phyloP scores from a whole-genome alignment of 2,329 filamentous ascomycete species.

The Pestalotiopsis sp. region DNA sequence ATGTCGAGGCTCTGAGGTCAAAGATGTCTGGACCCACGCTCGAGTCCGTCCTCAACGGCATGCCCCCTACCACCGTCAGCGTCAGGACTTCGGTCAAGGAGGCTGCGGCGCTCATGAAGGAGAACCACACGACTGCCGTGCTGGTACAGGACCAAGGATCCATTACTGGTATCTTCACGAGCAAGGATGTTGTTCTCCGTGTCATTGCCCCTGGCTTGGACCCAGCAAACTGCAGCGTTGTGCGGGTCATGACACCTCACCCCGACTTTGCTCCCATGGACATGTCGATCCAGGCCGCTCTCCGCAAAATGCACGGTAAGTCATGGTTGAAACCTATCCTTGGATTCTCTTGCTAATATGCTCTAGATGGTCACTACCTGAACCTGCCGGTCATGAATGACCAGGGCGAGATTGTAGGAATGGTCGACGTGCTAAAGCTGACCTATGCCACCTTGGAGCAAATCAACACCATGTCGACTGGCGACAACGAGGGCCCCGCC shows the following conservation, averaged over 20 bases:
- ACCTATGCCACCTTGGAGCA: slow-evolving; percentile 98
- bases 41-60: slow-evolving; percentile 89
- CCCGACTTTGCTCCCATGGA: slow-evolving; percentile 98
- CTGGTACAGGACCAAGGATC: slow-evolving; percentile 95
- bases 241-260: slow-evolving; percentile 98
- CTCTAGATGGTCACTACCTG: slow-evolving; percentile 89
- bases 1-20: slow-evolving; percentile 89
- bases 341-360: not conserved
- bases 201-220: slow-evolving; percentile 97
- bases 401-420: slow-evolving; percentile 93
- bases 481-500: slow-evolving; percentile 89
- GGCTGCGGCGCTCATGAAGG: slow-evolving; percentile 94
- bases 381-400: slow-evolving; percentile 99
- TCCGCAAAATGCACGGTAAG: slow-evolving; percentile 98
- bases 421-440: slow-evolving; percentile 98
- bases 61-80: slow-evolving; percentile 91
- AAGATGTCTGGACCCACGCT: slow-evolving; percentile 99
- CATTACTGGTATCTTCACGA: slow-evolving; percentile 98
- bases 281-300: slow-evolving; percentile 97
- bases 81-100: slow-evolving; percentile 96
- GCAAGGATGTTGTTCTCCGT: slow-evolving; percentile 97
- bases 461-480: slow-evolving; percentile 91
- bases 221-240: slow-evolving; percentile 92
- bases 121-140: slow-evolving; percentile 96
- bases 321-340: slow-evolving; percentile 18